Evolutionary conservation across 805 yeast genomes (phyloP).

Genomic region (Cephaloascus albidus): DNA sequence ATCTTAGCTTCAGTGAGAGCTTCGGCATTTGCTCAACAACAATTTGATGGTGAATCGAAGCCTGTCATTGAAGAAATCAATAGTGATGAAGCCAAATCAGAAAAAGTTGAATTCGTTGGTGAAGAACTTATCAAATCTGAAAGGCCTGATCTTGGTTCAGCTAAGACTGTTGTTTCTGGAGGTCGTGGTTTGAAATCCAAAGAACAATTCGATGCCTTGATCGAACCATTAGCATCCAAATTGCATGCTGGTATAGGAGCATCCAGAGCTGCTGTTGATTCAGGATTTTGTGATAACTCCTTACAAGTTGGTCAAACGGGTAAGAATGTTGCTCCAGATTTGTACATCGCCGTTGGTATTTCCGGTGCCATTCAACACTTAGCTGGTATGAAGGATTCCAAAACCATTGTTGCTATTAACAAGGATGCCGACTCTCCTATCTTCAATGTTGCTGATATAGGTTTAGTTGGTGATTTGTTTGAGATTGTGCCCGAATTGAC

Average conservation of each 20-base stretch:
- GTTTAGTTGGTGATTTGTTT: conserved; percentile 82
- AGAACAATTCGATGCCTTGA: conserved; percentile 69
- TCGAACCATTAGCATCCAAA: conserved; percentile 78
- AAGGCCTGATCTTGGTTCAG: conserved; percentile 87
- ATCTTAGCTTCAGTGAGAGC: conserved; percentile 74
- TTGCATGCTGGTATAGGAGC: conserved; percentile 94
- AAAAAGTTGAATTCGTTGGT: conserved; percentile 55
- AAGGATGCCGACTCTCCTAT: conserved; percentile 94
- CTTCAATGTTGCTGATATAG: conserved; percentile 83
- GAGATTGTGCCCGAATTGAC: conserved; percentile 89
- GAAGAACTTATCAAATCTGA: conserved; percentile 70
- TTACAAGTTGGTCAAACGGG: conserved; percentile 98
- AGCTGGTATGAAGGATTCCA: conserved; percentile 97
- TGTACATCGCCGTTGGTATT: conserved; percentile 87
- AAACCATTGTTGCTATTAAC: conserved; percentile 87
- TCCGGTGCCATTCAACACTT: conserved; percentile 97
- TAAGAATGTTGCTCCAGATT: conserved; percentile 93
- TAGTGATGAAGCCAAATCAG: conserved; percentile 21
- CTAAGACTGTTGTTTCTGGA: conserved; percentile 76
- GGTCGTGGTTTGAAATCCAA: conserved; percentile 91
- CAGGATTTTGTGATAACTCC: conserved; percentile 93
- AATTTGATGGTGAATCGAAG: conserved; percentile 22
- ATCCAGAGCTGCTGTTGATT: conserved; percentile 95
- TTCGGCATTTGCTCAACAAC: conserved; percentile 58
- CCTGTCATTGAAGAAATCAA: conserved; percentile 40